These are phyloP conservation scores for Sanguinoderma infundibulare DNA, from an alignment of 1,284 basidiomycete genomes.

Conservation along the genomic window DNA sequence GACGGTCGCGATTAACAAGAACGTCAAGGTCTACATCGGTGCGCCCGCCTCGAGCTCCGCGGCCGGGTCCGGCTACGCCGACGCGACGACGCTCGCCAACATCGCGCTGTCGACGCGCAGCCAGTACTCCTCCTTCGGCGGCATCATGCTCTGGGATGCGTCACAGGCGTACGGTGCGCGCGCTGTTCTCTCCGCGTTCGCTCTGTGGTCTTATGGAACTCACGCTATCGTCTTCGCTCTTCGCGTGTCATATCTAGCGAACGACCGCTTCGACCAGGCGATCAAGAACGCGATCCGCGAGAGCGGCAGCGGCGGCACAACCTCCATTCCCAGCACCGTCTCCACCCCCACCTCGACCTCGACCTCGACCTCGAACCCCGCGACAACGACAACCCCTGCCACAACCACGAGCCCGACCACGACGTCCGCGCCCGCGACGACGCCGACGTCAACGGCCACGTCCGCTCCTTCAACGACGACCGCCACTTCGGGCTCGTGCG, in stretches of 20 bases:
- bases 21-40: constrained; percentile 68
- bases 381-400: constrained; percentile 27
- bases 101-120: constrained; percentile 49
- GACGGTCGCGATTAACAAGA: constrained; percentile 56
- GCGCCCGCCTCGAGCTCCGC: constrained; percentile 56
- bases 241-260: too few species aligned
- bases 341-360: constrained; percentile 31
- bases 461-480: constrained; percentile 24
- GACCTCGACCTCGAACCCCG: constrained; percentile 32
- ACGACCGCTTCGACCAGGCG: constrained; percentile 53
- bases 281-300: constrained; percentile 54
- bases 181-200: not conserved
- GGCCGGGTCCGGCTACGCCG: constrained; percentile 57
- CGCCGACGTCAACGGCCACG: constrained; percentile 25
- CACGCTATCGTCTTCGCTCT: too few species aligned
- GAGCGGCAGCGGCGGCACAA: constrained; percentile 34
- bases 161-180: constrained; percentile 59
- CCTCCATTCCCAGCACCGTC: too few species aligned
- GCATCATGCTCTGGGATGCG: constrained; percentile 72
- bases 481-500: constrained; percentile 42
- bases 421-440: constrained; percentile 31
- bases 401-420: constrained; percentile 31
- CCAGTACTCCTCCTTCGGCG: constrained; percentile 69
- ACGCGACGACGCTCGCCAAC: constrained; percentile 46
- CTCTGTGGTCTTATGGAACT: not conserved